Percentiles rank a stretch among this genome's conserved stretches.
Conservation (phyloP, 2,329 filamentous ascomycete genomes). For the Epicoccum sorghinum region DNA sequence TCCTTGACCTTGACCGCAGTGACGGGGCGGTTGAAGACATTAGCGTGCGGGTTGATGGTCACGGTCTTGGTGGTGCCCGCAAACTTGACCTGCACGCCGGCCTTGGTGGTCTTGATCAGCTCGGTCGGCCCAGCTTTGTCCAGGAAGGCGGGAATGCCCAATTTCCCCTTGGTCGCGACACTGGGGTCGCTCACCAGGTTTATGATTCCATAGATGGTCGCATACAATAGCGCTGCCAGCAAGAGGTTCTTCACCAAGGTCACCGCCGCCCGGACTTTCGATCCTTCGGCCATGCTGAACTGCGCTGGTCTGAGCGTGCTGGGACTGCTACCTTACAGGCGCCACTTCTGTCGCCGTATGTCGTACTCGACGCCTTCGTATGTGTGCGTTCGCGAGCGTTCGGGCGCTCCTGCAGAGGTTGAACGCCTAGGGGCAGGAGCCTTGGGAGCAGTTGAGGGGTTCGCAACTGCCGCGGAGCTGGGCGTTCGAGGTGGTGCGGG, state of each 20-base stretch:
- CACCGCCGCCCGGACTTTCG: conserved; percentile 40
- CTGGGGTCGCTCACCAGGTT: conserved; percentile 50
- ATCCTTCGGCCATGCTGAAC: conserved; percentile 43
- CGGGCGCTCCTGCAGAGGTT: conserved; percentile 1
- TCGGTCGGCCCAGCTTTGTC: conserved; percentile 50
- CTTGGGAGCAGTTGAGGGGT: conserved; percentile 2
- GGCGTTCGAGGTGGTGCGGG: neutral
- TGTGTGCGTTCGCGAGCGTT: neutral
- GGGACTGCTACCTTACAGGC: too few species aligned
- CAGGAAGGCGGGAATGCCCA: conserved; percentile 50
- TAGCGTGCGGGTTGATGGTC: conserved; percentile 59
- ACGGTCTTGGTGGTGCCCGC: conserved; percentile 49
- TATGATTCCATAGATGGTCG: conserved; percentile 50
- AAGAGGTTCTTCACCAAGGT: conserved; percentile 52
- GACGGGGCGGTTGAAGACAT: conserved; percentile 61
- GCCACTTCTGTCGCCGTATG: too few species aligned
- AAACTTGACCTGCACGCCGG: conserved; percentile 52
- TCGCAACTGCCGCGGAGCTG: neutral
- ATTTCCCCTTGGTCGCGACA: conserved; percentile 47
- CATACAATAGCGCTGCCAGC: conserved; percentile 52
- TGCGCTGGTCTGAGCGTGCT: too few species aligned
- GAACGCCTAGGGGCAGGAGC: neutral
- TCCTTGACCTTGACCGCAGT: conserved; percentile 58
- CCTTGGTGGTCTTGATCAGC: conserved; percentile 49
- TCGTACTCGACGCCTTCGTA: neutral